Conservation (phyloP, 495 filamentous ascomycete genomes). For the Penicillium goetzii region DNA sequence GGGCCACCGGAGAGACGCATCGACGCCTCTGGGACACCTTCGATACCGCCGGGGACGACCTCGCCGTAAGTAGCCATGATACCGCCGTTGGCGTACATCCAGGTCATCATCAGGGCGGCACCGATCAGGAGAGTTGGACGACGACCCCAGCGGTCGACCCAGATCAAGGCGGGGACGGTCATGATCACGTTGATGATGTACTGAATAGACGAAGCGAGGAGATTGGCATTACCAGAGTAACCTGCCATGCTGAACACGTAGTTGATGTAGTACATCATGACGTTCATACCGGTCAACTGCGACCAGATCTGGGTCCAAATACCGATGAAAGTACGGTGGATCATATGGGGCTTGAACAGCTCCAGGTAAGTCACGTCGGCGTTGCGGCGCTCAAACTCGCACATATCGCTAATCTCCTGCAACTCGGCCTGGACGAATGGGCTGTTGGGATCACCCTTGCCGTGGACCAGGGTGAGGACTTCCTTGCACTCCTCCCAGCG, state of each 20-base stretch:
- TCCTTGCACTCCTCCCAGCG: slow-evolving; percentile 71
- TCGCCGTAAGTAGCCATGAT: slow-evolving; percentile 59
- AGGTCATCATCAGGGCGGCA: slow-evolving; percentile 67
- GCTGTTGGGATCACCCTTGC: slow-evolving; percentile 64
- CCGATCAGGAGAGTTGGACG: slow-evolving; percentile 66
- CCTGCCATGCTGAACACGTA: slow-evolving; percentile 47
- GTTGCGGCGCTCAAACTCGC: slow-evolving; percentile 66
- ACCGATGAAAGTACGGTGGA: slow-evolving; percentile 72
- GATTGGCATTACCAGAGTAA: slow-evolving; percentile 36
- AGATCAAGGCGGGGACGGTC: slow-evolving; percentile 58
- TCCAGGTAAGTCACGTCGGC: slow-evolving; percentile 68
- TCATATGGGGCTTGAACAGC: slow-evolving; percentile 68
- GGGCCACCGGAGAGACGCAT: slow-evolving; percentile 41
- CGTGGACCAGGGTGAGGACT: slow-evolving; percentile 72
- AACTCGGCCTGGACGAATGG: slow-evolving; percentile 67
- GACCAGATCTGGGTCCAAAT: slow-evolving; percentile 82
- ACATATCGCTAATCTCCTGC: slow-evolving; percentile 68
- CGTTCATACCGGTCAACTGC: slow-evolving; percentile 83
- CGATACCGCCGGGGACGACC: slow-evolving; percentile 52
- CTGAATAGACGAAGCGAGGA: slow-evolving; percentile 70
- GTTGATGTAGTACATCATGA: slow-evolving; percentile 64
- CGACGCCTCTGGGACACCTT: slow-evolving; percentile 38
- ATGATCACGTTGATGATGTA: slow-evolving; percentile 64
- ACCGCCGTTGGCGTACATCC: slow-evolving; percentile 69
- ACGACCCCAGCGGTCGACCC: slow-evolving; percentile 64